phyloP scores from a whole-genome alignment of 352 stramenopile species.

The Pythium rhizo-oryzae region DNA sequence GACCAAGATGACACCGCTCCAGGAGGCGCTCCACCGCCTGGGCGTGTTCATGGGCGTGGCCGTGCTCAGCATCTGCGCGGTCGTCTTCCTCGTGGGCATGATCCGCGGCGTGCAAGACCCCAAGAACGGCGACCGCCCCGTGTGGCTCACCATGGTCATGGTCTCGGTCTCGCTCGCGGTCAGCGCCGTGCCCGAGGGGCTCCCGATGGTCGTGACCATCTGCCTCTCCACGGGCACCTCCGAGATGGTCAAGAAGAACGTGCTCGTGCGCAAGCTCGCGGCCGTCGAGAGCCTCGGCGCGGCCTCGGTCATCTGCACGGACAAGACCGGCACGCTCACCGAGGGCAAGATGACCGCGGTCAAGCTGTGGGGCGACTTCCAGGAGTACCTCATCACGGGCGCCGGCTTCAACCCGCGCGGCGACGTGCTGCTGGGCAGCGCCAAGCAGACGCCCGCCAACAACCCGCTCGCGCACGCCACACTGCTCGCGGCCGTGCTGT shows the following conservation, averaged over 20 bases:
- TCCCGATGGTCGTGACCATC: constrained; percentile 85
- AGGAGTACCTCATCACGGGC: constrained; percentile 66
- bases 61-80: constrained; percentile 75
- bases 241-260: constrained; percentile 77
- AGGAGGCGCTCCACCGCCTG: constrained; percentile 93
- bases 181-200: constrained; percentile 73
- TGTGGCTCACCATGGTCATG: constrained; percentile 94
- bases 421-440: constrained; percentile 45
- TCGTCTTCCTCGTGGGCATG: constrained; percentile 92
- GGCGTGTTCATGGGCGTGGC: constrained; percentile 91
- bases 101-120: constrained; percentile 51
- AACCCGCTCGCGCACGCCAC: constrained; percentile 61
- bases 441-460: constrained; percentile 38
- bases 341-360: constrained; percentile 84
- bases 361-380: constrained; percentile 75
- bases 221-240: constrained; percentile 73
- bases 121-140: constrained; percentile 69
- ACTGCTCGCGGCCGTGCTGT: constrained; percentile 66
- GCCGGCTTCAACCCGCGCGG: constrained; percentile 64
- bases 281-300: constrained; percentile 86
- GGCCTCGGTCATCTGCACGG: constrained; percentile 92
- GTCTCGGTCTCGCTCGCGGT: constrained; percentile 90
- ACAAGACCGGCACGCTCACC: constrained; percentile 97
- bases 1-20: constrained; percentile 88
- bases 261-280: constrained; percentile 86